Percentiles rank a stretch among this genome's conserved stretches.
phyloP scores from a whole-genome alignment of 495 filamentous ascomycete species.

The Podospora australis region DNA sequence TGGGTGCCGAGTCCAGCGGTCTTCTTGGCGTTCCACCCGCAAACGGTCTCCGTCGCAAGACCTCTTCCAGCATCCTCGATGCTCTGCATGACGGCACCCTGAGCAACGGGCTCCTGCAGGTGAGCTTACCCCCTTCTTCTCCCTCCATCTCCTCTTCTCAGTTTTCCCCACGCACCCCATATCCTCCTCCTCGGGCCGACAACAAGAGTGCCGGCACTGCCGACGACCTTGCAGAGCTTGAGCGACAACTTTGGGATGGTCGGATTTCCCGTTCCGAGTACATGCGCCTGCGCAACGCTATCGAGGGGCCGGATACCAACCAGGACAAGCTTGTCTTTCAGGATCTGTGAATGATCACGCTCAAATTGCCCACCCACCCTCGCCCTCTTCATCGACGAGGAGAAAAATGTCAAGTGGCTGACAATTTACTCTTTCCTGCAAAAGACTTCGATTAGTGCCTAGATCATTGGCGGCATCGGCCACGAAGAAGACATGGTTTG shows the following conservation, averaged over 20 bases:
- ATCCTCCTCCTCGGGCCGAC: neutral
- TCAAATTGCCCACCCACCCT: too few species aligned
- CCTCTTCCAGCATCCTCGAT: neutral
- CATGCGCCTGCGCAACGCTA: neutral
- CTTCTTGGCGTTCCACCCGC: too few species aligned
- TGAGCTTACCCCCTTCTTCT: neutral
- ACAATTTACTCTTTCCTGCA: neutral
- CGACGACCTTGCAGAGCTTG: neutral
- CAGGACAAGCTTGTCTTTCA: slow-evolving; percentile 11
- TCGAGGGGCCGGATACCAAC: slow-evolving; percentile 7
- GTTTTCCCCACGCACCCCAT: neutral
- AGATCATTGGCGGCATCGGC: neutral
- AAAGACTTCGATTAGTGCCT: neutral
- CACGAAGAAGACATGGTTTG: neutral
- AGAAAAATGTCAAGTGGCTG: neutral
- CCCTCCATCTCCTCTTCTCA: neutral
- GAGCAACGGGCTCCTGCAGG: slow-evolving; percentile 1
- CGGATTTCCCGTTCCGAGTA: slow-evolving; percentile 1
- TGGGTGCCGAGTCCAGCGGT: neutral
- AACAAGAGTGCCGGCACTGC: neutral
- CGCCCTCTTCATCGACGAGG: too few species aligned
- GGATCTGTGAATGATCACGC: neutral
- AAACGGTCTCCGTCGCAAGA: neutral
- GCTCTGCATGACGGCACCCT: neutral
- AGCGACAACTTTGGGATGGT: neutral